These are phyloP conservation scores for Prunus padus DNA, from an alignment of 306 rosid species.

Conservation along the genomic window DNA sequence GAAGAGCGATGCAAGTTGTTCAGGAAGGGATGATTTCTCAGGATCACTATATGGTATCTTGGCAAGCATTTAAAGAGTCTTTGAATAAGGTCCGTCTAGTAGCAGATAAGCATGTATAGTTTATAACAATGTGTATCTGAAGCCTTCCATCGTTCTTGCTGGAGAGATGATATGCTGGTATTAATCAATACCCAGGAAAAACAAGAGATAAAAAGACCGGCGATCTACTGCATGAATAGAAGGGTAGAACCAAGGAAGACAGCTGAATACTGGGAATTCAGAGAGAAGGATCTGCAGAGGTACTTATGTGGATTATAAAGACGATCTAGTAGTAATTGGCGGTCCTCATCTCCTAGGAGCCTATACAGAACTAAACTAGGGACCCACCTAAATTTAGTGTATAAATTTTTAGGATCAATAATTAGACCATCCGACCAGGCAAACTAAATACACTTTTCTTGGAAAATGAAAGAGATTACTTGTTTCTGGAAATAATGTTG, in stretches of 20 bases:
- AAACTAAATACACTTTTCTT: not conserved
- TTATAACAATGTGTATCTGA: slow-evolving; percentile 21
- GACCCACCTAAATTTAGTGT: not conserved
- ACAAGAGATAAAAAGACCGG: not conserved
- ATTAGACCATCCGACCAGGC: not conserved
- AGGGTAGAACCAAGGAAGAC: slow-evolving; percentile 1
- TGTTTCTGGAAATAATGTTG: not conserved
- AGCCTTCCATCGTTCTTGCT: not conserved
- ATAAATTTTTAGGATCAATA: slow-evolving; percentile 1
- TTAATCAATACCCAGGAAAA: not conserved
- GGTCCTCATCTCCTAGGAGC: not conserved
- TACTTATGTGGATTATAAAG: not conserved
- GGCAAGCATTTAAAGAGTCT: slow-evolving; percentile 90
- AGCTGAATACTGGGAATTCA: not conserved
- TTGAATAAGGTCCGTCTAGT: slow-evolving; percentile 80
- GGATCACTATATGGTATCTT: slow-evolving; percentile 80
- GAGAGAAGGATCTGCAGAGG: not conserved
- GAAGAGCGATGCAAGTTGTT: slow-evolving; percentile 84
- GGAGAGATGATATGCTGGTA: not conserved
- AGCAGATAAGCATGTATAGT: slow-evolving; percentile 58
- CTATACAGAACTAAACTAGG: not conserved
- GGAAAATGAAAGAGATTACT: too few relatives aligned
- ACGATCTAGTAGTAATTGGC: not conserved
- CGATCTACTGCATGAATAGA: not conserved
- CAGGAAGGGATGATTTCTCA: slow-evolving; percentile 87